These are phyloP conservation scores for Phytopythium delawarense DNA, from an alignment of 352 stramenopile genomes.

Conservation along the genomic window DNA sequence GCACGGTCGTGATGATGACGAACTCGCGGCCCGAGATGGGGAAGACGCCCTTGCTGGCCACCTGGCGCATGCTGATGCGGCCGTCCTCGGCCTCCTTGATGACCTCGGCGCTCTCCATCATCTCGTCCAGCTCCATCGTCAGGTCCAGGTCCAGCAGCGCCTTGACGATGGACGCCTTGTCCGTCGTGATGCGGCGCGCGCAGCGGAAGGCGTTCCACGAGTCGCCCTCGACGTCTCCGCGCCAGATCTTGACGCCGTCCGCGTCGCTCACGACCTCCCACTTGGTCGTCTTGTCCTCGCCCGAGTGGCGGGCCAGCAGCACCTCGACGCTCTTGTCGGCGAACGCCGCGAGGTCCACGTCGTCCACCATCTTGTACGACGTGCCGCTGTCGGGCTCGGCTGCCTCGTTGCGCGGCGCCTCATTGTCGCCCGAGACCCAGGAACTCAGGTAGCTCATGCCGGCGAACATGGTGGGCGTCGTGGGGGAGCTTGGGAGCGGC, in stretches of 20 bases:
- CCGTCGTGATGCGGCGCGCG: conserved; percentile 41
- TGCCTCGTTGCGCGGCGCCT: conserved; percentile 18
- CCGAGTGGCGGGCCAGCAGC: conserved; percentile 55
- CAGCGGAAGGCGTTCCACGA: conserved; percentile 74
- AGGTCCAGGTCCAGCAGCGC: conserved; percentile 57
- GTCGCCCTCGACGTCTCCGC: conserved; percentile 52
- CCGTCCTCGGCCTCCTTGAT: conserved; percentile 54
- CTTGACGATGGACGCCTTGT: conserved; percentile 51
- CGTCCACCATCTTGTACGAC: conserved; percentile 37
- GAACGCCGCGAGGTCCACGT: conserved; percentile 63
- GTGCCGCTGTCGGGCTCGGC: conserved; percentile 20
- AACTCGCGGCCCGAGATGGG: conserved; percentile 74
- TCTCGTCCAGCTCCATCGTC: conserved; percentile 74
- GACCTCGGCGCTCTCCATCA: conserved; percentile 64
- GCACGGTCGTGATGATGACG: conserved; percentile 58
- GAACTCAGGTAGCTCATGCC: conserved; percentile 28
- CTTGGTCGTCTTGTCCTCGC: conserved; percentile 57
- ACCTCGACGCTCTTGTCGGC: conserved; percentile 65
- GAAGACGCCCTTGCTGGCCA: conserved; percentile 77
- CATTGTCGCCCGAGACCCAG: conserved; percentile 6
- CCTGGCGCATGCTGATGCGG: conserved; percentile 59
- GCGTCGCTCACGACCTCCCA: conserved; percentile 66
- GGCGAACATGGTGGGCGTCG: conserved; percentile 5
- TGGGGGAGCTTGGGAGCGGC: neutral
- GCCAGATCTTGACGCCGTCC: conserved; percentile 51